Conservation (phyloP, 2,329 filamentous ascomycete genomes). For the Trematosphaeria pertusa region DNA sequence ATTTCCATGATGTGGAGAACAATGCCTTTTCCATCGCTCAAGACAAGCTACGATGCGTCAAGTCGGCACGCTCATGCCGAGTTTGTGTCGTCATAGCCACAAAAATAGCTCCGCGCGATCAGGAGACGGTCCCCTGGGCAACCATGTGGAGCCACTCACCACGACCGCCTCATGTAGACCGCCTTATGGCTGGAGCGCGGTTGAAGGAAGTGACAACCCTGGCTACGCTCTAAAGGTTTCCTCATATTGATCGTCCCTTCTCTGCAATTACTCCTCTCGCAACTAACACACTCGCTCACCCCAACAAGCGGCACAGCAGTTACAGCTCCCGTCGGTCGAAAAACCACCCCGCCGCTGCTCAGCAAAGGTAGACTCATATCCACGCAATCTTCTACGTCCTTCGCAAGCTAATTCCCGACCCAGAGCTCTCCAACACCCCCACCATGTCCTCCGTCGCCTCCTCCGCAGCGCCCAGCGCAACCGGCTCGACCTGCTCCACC, state of each 20-base stretch:
- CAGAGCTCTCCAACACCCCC: constrained; percentile 2
- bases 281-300: background rate
- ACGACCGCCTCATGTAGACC: constrained; percentile 16
- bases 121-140: constrained; percentile 20
- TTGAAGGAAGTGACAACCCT: constrained; percentile 8
- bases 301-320: background rate
- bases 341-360: background rate
- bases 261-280: background rate
- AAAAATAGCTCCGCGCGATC: no score
- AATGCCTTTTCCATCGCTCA: no score
- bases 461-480: constrained; percentile 20
- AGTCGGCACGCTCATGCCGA: no score
- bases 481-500: constrained; percentile 29
- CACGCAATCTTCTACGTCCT: background rate
- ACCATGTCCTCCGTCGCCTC: constrained; percentile 27
- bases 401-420: background rate
- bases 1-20: no score
- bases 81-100: no score
- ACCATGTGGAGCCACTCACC: constrained; percentile 23
- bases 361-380: background rate
- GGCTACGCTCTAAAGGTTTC: constrained; percentile 3
- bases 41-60: no score
- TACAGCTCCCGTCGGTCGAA: background rate
- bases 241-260: background rate
- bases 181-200: constrained; percentile 9